Conservation (phyloP, 1,284 basidiomycete genomes). For the Ganoderma sinense region DNA sequence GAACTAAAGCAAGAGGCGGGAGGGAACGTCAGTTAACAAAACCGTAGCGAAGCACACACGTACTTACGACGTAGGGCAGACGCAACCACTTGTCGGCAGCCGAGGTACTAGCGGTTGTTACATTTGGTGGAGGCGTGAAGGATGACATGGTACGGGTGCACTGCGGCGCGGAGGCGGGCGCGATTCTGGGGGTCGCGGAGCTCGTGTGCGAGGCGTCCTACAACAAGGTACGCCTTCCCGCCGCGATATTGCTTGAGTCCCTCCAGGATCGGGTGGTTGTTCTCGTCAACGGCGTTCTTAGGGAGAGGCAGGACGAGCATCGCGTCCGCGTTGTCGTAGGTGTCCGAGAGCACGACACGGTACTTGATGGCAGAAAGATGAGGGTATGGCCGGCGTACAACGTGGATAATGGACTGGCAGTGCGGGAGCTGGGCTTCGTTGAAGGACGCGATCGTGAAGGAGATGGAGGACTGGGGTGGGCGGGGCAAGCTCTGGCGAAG, state of each 20-base stretch:
- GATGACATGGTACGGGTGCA: slow-evolving; percentile 60
- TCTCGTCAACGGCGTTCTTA: slow-evolving; percentile 16
- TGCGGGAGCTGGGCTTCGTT: slow-evolving; percentile 24
- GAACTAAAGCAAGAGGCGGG: too few relatives aligned
- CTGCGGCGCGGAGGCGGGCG: slow-evolving; percentile 52
- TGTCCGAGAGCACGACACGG: slow-evolving; percentile 53
- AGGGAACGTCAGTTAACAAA: too few relatives aligned
- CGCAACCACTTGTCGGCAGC: too few relatives aligned
- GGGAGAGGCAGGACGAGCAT: slow-evolving; percentile 27
- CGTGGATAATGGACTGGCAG: slow-evolving; percentile 30
- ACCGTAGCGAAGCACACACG: too few relatives aligned
- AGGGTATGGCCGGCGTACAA: slow-evolving; percentile 30
- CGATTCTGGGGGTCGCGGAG: slow-evolving; percentile 45
- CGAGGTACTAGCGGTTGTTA: too few relatives aligned
- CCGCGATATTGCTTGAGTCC: slow-evolving; percentile 19
- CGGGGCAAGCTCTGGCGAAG: slow-evolving; percentile 27
- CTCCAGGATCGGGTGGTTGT: slow-evolving; percentile 19
- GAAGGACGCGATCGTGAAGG: slow-evolving; percentile 36
- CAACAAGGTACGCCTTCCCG: slow-evolving; percentile 47
- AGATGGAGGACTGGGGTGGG: slow-evolving; percentile 43
- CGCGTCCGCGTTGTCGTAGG: slow-evolving; percentile 26
- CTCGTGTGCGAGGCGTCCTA: slow-evolving; percentile 52
- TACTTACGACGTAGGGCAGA: too few relatives aligned
- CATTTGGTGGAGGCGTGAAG: slow-evolving; percentile 15
- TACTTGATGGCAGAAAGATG: slow-evolving; percentile 38